Evolutionary conservation across 2,329 filamentous ascomycete genomes (phyloP).

Genomic region (Diaporthe longicolla): DNA sequence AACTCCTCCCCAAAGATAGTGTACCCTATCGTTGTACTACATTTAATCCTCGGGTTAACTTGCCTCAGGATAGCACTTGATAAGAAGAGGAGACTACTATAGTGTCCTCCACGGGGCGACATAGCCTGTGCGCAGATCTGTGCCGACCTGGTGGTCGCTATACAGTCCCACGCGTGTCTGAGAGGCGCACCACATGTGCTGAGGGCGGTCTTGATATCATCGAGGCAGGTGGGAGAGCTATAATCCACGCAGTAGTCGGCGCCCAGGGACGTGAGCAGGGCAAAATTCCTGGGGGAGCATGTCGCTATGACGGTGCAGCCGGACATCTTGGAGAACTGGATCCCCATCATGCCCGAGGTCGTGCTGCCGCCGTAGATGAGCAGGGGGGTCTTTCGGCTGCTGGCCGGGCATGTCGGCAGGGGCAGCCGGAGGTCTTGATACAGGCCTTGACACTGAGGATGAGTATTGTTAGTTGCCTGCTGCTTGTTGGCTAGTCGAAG

Average conservation of each 20-base stretch:
- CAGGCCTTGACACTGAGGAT: neutral
- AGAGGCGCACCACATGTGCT: neutral
- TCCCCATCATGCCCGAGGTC: neutral
- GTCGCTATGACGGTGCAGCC: slow-evolving; percentile 56
- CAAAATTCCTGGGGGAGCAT: slow-evolving; percentile 58
- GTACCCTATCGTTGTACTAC: neutral
- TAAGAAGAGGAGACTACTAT: neutral
- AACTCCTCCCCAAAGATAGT: neutral
- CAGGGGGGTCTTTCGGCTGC: neutral
- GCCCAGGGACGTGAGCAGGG: slow-evolving; percentile 57
- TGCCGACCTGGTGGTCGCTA: neutral
- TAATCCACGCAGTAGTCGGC: slow-evolving; percentile 62
- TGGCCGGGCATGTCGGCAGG: neutral
- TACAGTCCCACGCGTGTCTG: neutral
- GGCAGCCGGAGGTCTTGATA: neutral
- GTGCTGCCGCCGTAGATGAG: neutral
- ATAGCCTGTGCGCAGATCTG: neutral
- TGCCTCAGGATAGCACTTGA: neutral
- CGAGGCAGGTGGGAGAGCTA: slow-evolving; percentile 43
- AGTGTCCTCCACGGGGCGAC: neutral
- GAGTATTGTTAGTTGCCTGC: no score
- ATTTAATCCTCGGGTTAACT: neutral
- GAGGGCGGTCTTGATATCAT: neutral
- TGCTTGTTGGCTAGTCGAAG: no score
- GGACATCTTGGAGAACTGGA: neutral